Evolutionary conservation across 805 yeast genomes (phyloP).

Genomic region (Kodamaea laetipori): DNA sequence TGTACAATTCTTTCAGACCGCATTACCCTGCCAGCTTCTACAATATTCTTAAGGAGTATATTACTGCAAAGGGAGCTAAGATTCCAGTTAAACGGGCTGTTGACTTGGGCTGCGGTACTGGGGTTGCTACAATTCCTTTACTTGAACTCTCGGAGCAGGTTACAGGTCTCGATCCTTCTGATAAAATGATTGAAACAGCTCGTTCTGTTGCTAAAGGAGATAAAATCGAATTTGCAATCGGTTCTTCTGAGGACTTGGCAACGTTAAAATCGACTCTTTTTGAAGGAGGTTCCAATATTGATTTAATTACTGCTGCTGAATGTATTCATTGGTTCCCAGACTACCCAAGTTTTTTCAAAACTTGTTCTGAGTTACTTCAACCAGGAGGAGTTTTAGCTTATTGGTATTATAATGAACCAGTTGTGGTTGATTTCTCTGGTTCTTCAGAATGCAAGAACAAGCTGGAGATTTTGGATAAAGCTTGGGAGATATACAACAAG

Average conservation of each 20-base stretch:
- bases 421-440: slow-evolving; percentile 31
- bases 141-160: slow-evolving; percentile 39
- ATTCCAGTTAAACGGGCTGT: slow-evolving; percentile 30
- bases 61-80: slow-evolving; percentile 19
- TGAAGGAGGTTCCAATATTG: slow-evolving; percentile 24
- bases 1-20: slow-evolving; percentile 42
- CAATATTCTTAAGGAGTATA: slow-evolving; percentile 16
- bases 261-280: slow-evolving; percentile 1
- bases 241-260: slow-evolving; percentile 19
- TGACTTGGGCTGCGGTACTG: slow-evolving; percentile 57
- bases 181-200: slow-evolving; percentile 49
- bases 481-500: slow-evolving; percentile 34
- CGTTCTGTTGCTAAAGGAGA: slow-evolving; percentile 24
- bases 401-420: slow-evolving; percentile 46
- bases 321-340: slow-evolving; percentile 46
- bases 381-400: slow-evolving; percentile 45
- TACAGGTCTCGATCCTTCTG: slow-evolving; percentile 50
- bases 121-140: slow-evolving; percentile 50
- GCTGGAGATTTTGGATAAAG: slow-evolving; percentile 22
- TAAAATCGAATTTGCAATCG: slow-evolving; percentile 32
- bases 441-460: slow-evolving; percentile 17
- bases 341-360: slow-evolving; percentile 32
- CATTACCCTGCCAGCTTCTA: slow-evolving; percentile 44
- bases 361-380: slow-evolving; percentile 37
- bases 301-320: slow-evolving; percentile 45